Conservation (phyloP, 2,329 filamentous ascomycete genomes). For the Paraphaeosphaeria sporulosa region DNA sequence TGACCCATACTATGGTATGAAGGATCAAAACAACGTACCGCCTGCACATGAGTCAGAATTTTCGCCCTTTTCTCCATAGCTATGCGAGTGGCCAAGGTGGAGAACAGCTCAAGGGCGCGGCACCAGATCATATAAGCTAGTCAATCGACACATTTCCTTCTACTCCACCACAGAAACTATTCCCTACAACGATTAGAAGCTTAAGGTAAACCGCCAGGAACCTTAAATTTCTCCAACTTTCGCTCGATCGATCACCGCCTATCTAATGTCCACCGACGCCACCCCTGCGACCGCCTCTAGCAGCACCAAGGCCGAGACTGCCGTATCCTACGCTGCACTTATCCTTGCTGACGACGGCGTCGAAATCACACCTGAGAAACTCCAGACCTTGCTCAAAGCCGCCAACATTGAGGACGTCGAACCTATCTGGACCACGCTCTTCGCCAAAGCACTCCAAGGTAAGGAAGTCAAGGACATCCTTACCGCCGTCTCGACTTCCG, state of each 20-base stretch:
- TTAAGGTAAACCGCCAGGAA: not conserved
- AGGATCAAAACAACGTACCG: too few relatives aligned
- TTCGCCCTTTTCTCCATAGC: not conserved
- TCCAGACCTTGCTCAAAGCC: constrained; percentile 88
- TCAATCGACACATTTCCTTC: not conserved
- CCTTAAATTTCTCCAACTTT: too few relatives aligned
- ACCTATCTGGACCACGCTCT: constrained; percentile 95
- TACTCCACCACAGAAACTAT: too few relatives aligned
- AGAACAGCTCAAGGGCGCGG: constrained; percentile 1
- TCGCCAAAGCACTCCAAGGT: constrained; percentile 95
- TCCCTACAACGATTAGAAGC: too few relatives aligned
- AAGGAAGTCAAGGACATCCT: constrained; percentile 89
- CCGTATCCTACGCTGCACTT: constrained; percentile 95
- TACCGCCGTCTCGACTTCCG: constrained; percentile 72
- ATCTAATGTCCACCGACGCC: constrained; percentile 13
- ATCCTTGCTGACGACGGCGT: constrained; percentile 98
- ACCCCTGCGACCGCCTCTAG: constrained; percentile 12
- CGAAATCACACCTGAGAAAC: constrained; percentile 96
- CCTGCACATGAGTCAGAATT: not conserved
- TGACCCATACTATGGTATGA: not conserved
- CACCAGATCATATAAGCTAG: not conserved
- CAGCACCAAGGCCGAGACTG: constrained; percentile 52
- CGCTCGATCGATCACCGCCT: not conserved
- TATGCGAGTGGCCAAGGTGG: not conserved
- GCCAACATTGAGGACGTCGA: constrained; percentile 87